Conservation (phyloP, 2,329 filamentous ascomycete genomes). For the Colletotrichum sidae region DNA sequence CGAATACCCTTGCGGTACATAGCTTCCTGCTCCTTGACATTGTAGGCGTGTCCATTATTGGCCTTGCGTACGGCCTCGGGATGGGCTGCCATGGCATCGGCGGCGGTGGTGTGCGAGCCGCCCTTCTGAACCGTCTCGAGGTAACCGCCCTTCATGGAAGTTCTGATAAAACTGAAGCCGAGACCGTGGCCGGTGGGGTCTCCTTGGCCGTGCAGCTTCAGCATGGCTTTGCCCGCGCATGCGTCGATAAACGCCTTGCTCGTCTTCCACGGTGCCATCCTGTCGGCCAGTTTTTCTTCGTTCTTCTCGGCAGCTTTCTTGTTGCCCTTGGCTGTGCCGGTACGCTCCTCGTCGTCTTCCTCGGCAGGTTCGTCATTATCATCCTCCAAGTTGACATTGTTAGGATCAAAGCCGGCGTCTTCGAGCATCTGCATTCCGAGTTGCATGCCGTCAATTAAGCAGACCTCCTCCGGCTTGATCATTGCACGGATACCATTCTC, state of each 20-base stretch:
- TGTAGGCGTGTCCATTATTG: conserved; percentile 95
- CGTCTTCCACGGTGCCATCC: conserved; percentile 95
- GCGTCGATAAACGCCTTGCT: conserved; percentile 97
- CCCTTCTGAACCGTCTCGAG: conserved; percentile 78
- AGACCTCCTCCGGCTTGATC: conserved; percentile 96
- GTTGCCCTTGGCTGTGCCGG: conserved; percentile 48
- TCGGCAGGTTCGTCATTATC: conserved; percentile 70
- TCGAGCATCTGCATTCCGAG: conserved; percentile 90
- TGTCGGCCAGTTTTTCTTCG: conserved; percentile 83
- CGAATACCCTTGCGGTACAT: conserved; percentile 93
- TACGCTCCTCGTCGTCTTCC: conserved; percentile 56
- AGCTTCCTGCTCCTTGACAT: conserved; percentile 92
- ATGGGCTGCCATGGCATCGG: conserved; percentile 88
- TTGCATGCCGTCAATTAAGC: conserved; percentile 95
- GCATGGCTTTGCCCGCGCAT: conserved; percentile 94
- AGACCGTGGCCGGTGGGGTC: conserved; percentile 94
- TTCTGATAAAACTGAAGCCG: conserved; percentile 97
- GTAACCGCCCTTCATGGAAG: conserved; percentile 97
- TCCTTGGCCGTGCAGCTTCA: conserved; percentile 92
- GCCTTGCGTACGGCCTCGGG: conserved; percentile 70
- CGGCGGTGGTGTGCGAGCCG: conserved; percentile 73
- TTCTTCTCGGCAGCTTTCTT: conserved; percentile 63
- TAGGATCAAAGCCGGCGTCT: conserved; percentile 86
- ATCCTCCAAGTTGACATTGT: conserved; percentile 71
- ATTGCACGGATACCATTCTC: conserved; percentile 84